Evolutionary conservation across 108 stramenopile species (phyloP).

Genomic region (Hondaea fermentalgiana): DNA sequence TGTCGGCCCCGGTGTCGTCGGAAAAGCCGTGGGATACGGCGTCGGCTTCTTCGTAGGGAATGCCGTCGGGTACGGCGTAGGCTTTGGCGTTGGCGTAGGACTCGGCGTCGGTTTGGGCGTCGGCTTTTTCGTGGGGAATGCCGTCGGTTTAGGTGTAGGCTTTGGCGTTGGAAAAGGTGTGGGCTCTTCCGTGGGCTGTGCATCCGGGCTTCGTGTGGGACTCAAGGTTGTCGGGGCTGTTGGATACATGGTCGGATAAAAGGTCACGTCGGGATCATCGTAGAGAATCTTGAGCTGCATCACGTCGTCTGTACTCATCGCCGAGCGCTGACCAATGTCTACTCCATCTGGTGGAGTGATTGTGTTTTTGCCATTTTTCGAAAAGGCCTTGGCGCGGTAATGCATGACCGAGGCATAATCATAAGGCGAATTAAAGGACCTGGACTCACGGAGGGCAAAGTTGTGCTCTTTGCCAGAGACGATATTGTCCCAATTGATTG

Average conservation of each 20-base stretch:
- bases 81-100: not conserved
- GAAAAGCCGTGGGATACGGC: not conserved
- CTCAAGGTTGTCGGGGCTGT: not conserved
- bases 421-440: constrained; percentile 33
- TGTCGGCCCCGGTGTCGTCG: not conserved
- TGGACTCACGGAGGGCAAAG: constrained; percentile 14
- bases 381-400: constrained; percentile 34
- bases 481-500: constrained; percentile 30
- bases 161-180: not conserved
- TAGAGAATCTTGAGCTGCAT: constrained; percentile 35
- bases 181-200: not conserved
- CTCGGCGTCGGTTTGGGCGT: not conserved
- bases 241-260: not conserved
- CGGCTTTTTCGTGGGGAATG: not conserved
- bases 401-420: constrained; percentile 50
- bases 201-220: not conserved
- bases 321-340: constrained; percentile 35
- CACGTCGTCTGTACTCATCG: constrained; percentile 33
- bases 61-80: not conserved
- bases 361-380: not conserved
- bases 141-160: not conserved
- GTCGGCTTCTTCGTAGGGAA: not conserved
- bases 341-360: constrained; percentile 15
- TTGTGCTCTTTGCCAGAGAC: not conserved
- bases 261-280: not conserved